phyloP scores from a whole-genome alignment of 2,329 filamentous ascomycete genomes.

The Penicillium verrucosum region DNA sequence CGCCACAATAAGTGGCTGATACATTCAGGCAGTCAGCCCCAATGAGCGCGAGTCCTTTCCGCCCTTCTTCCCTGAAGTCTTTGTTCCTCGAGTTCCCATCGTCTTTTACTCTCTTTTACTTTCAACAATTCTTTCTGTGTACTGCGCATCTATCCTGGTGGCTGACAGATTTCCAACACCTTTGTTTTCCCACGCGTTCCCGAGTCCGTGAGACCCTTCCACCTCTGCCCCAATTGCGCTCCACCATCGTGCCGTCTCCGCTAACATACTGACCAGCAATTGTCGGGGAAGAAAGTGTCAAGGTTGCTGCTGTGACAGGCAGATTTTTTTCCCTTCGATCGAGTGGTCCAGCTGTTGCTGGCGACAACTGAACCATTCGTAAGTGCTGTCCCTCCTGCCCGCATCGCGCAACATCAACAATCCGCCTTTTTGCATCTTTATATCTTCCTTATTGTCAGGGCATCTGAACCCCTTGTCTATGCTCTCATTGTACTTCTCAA shows the following conservation, averaged over 20 bases:
- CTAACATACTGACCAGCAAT: conserved; percentile 19
- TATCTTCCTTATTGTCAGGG: not conserved
- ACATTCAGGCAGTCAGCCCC: conserved; percentile 9
- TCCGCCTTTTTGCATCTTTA: not conserved
- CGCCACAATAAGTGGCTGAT: conserved; percentile 22
- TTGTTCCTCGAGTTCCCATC: conserved; percentile 7
- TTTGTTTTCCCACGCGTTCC: conserved; percentile 18
- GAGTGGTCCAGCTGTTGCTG: conserved; percentile 9
- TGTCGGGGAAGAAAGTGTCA: conserved; percentile 8
- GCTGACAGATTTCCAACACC: not conserved
- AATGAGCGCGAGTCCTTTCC: conserved; percentile 25
- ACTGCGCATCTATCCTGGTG: not conserved
- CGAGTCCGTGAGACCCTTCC: conserved; percentile 20
- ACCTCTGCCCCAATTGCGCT: conserved; percentile 18
- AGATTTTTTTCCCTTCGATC: not conserved
- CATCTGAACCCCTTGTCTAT: not conserved
- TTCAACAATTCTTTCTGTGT: not conserved
- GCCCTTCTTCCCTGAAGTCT: conserved; percentile 20
- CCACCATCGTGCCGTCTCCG: conserved; percentile 18
- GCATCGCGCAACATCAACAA: conserved; percentile 2
- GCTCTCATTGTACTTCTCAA: not conserved
- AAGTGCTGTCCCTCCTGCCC: conserved; percentile 6
- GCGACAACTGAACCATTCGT: conserved; percentile 10
- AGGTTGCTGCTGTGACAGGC: not conserved
- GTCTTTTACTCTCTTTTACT: conserved; percentile 2